Percentiles rank a stretch among this genome's conserved stretches.
phyloP scores from a whole-genome alignment of 495 filamentous ascomycete genomes.

The Xylaria longipes region DNA sequence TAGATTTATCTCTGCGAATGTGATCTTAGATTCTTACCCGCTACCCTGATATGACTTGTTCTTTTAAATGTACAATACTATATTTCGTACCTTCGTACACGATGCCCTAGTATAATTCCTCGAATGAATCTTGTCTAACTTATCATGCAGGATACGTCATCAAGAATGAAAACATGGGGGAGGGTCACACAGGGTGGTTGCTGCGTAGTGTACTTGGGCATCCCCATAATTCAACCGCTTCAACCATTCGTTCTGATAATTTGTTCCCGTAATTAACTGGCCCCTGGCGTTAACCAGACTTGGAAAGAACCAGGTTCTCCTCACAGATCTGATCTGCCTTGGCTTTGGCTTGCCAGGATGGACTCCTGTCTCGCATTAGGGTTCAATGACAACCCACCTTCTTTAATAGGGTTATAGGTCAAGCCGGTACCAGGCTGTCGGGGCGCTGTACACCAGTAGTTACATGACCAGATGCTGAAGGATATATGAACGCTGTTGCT shows the following conservation, averaged over 20 bases:
- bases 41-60: neutral
- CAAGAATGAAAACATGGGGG: neutral
- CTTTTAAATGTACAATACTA: neutral
- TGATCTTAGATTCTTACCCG: neutral
- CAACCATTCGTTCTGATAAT: neutral
- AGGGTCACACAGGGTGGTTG: neutral
- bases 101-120: neutral
- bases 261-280: neutral
- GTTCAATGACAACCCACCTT: neutral
- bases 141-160: neutral
- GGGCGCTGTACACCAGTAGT: neutral
- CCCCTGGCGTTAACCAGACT: slow-evolving; percentile 14
- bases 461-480: neutral
- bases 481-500: neutral
- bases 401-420: neutral
- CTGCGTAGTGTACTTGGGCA: neutral
- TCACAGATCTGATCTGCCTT: slow-evolving; percentile 22
- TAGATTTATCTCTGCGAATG: neutral
- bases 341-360: slow-evolving; percentile 10
- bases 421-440: slow-evolving; percentile 3
- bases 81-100: neutral
- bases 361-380: slow-evolving; percentile 8
- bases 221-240: slow-evolving; percentile 18
- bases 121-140: neutral
- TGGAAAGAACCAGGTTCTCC: slow-evolving; percentile 27